phyloP scores from a whole-genome alignment of 257 asterid genomes.

The Nyctanthes arbortristis region DNA sequence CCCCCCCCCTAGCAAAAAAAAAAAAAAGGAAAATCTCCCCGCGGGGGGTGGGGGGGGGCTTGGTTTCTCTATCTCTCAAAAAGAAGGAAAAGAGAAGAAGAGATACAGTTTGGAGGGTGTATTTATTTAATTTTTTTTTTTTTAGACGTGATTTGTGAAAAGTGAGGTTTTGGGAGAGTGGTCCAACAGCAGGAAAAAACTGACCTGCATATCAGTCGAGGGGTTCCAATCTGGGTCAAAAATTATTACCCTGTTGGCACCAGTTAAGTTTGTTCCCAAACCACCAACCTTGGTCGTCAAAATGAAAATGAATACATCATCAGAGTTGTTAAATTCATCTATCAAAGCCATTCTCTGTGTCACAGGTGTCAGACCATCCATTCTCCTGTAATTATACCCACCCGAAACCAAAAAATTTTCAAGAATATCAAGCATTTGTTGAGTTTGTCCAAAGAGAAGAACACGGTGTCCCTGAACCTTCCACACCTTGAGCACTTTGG shows the following conservation, averaged over 20 bases:
- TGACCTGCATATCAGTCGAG: conserved; percentile 95
- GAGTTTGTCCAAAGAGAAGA: conserved; percentile 90
- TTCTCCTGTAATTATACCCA: conserved; percentile 75
- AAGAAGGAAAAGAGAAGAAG: not conserved
- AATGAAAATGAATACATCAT: conserved; percentile 75
- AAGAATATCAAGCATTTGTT: conserved; percentile 97
- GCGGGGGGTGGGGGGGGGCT: too few relatives aligned
- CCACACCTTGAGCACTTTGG: conserved; percentile 92
- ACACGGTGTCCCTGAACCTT: conserved; percentile 97
- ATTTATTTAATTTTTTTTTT: too few relatives aligned
- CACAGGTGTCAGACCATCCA: conserved; percentile 94
- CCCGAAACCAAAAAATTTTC: conserved; percentile 61
- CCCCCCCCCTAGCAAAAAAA: not conserved
- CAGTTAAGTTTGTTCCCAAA: conserved; percentile 91
- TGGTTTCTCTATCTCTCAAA: too few relatives aligned
- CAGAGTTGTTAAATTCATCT: conserved; percentile 85
- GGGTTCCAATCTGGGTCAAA: conserved; percentile 99
- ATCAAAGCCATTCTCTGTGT: conserved; percentile 90
- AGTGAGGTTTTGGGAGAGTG: too few relatives aligned
- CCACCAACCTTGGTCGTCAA: conserved; percentile 99
- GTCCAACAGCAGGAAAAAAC: too few relatives aligned
- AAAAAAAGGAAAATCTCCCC: too few relatives aligned
- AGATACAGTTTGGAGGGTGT: too few relatives aligned
- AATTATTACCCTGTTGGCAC: conserved; percentile 95
- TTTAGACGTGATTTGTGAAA: too few relatives aligned